Percentiles rank a stretch among this genome's conserved stretches.
Conservation (phyloP, 2,329 filamentous ascomycete species). For the Scedosporium boydii region DNA sequence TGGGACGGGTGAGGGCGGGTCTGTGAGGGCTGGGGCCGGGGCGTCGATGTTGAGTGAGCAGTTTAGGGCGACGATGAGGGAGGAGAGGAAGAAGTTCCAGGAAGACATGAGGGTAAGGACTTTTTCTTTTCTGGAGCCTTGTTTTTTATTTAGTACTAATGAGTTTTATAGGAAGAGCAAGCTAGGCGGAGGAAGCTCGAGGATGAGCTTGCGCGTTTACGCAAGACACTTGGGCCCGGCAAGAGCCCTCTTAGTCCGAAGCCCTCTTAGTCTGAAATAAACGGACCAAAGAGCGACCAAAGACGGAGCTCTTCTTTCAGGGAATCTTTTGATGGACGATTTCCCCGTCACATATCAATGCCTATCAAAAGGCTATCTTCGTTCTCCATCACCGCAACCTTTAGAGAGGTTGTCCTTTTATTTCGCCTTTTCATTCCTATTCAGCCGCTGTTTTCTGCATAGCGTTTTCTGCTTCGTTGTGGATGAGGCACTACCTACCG, state of each 20-base stretch:
- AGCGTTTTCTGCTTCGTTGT: not conserved
- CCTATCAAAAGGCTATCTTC: not conserved
- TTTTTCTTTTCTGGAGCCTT: not conserved
- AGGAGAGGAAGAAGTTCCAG: constrained; percentile 47
- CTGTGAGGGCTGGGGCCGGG: constrained; percentile 28
- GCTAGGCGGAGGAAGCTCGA: constrained; percentile 36
- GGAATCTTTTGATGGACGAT: not conserved
- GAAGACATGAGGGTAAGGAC: constrained; percentile 41
- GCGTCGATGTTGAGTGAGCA: constrained; percentile 46
- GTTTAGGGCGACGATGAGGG: constrained; percentile 45
- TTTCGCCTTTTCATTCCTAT: not conserved
- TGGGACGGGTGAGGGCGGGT: constrained; percentile 20
- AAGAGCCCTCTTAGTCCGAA: constrained; percentile 33
- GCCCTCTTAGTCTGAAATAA: constrained; percentile 3
- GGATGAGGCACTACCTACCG: not conserved
- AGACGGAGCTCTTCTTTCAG: not conserved
- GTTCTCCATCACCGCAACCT: not conserved
- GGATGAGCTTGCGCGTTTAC: constrained; percentile 37
- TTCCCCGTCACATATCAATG: not conserved
- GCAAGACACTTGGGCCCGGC: constrained; percentile 29
- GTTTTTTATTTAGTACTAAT: constrained; percentile 17
- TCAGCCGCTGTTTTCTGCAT: not conserved
- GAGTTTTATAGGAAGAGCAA: constrained; percentile 37
- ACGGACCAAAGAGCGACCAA: not conserved
- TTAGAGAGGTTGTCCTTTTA: not conserved